Percentiles rank a stretch among this genome's conserved stretches.
These are phyloP conservation scores for Candida alai DNA, from an alignment of 805 yeast species.

Conservation along the genomic window DNA sequence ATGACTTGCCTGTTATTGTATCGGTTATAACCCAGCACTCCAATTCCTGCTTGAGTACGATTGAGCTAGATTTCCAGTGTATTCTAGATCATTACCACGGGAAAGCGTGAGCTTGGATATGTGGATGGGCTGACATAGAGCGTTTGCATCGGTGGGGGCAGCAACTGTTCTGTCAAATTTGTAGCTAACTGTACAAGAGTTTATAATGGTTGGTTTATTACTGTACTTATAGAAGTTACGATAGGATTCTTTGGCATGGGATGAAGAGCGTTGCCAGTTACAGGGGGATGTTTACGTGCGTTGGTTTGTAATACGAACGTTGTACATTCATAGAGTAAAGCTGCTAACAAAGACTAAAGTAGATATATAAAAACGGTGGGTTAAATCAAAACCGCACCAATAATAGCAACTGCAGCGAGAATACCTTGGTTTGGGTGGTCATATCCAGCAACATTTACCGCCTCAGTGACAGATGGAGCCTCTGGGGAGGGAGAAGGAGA, in stretches of 20 bases:
- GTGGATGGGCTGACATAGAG: neutral
- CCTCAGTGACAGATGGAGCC: conserved; percentile 7
- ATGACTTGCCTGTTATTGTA: conserved; percentile 15
- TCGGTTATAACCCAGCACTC: conserved; percentile 13
- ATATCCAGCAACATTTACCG: conserved; percentile 17
- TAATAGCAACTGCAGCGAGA: conserved; percentile 15
- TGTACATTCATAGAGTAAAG: neutral
- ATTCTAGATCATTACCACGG: no score
- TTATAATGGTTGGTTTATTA: no score
- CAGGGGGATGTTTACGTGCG: neutral
- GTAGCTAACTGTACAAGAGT: no score
- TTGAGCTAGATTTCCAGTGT: conserved; percentile 9
- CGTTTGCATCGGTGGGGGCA: no score
- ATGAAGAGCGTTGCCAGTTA: neutral
- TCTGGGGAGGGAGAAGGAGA: neutral
- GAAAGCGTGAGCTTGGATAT: neutral
- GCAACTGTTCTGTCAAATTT: no score
- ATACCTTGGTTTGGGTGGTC: conserved; percentile 12
- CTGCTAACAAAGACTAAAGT: conserved; percentile 1
- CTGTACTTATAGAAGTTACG: no score
- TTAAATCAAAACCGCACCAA: conserved; percentile 20
- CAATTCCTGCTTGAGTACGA: neutral
- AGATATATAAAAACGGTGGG: neutral
- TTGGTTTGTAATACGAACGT: neutral
- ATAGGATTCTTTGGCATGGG: no score